These are phyloP conservation scores for Microbotryomycetes sp. DNA, from an alignment of 1,284 basidiomycete genomes.

Conservation along the genomic window DNA sequence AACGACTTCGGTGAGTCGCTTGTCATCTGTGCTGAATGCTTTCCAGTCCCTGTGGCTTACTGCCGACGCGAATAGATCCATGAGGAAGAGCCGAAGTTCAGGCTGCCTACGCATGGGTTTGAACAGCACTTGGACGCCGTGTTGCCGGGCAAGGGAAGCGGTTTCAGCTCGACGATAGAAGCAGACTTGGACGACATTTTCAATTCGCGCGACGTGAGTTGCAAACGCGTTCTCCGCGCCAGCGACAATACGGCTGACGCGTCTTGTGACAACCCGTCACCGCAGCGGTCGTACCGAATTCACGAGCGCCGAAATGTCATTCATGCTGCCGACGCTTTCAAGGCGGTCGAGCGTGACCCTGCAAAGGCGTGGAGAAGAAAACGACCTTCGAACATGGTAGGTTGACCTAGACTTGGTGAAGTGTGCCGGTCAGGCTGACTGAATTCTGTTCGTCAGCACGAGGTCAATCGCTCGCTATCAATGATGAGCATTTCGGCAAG, in stretches of 20 bases:
- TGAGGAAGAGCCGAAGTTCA: slow-evolving; percentile 2
- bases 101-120: slow-evolving; percentile 27
- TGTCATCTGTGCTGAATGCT: background rate
- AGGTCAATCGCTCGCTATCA: slow-evolving; percentile 15
- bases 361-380: slow-evolving; percentile 81
- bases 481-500: slow-evolving; percentile 13
- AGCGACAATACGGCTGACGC: background rate
- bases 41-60: too few relatives aligned
- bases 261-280: background rate
- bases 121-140: slow-evolving; percentile 2
- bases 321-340: background rate
- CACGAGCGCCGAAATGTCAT: background rate
- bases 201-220: slow-evolving; percentile 23
- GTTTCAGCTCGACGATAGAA: background rate
- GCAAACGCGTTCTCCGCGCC: background rate
- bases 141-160: slow-evolving; percentile 3
- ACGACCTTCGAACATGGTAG: slow-evolving; percentile 84
- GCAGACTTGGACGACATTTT: slow-evolving; percentile 23
- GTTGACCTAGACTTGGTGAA: slow-evolving; percentile 30
- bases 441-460: slow-evolving; percentile 6
- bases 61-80: background rate
- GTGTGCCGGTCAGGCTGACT: background rate
- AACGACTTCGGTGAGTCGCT: slow-evolving; percentile 6
- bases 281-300: background rate
- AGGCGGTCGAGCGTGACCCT: slow-evolving; percentile 67